Base-by-base conservation (phyloP, 495 filamentous ascomycete genomes). In the Cercophora newfieldiana region DNA sequence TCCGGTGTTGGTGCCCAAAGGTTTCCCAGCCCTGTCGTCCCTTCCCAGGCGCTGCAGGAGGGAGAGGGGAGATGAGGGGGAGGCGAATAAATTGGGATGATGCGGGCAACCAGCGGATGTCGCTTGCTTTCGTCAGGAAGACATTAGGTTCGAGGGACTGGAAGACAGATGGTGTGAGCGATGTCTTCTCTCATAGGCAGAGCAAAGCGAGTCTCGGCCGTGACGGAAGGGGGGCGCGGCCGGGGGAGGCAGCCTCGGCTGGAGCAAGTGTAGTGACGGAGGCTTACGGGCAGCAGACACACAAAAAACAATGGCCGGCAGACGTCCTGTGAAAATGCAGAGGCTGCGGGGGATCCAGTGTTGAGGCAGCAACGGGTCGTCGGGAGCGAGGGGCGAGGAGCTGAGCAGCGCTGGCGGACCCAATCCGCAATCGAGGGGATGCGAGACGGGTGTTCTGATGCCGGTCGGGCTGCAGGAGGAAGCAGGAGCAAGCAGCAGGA, bases 61-160 rank as follows among this genome's bases (percentile, higher is more conserved):
- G 57, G 66, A 37, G 37, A 37, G 18, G 47, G 58, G 19, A n/a
- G 31, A 59, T 31, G 67, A 53, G 64, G 55, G 25, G 47, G 58
- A 61, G 44, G 44, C 59, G 51, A 50, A 57, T 21, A 63, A 64
- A 64, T 61, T n/a, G 61, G 25, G 21, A 67, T 51, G 51, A 55
- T 56, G 54, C 29, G 59, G 49, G 51, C 63, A 51, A 48, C 59
- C 24, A 59, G 60, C 47, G 59, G 29, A 33, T 53, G 65, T 71
- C 61, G 68, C 33, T 63, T 49, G 49, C 55, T 62, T 72, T 60
- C 64, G 65, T 72, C 64, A 75, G 31, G 64, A 70, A 68, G 68
- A 63, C 72, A 77, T 75, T 29, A 70, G 70, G 55, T 71, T 68
- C 72, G 70, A 62, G 65, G 68, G 64, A 72, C 68, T 76, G 70